A percentile compares a stretch with the other conserved stretches of the same genome.
These are phyloP conservation scores for Nemania diffusa DNA, from an alignment of 2,329 filamentous ascomycete genomes.

Conservation along the genomic window DNA sequence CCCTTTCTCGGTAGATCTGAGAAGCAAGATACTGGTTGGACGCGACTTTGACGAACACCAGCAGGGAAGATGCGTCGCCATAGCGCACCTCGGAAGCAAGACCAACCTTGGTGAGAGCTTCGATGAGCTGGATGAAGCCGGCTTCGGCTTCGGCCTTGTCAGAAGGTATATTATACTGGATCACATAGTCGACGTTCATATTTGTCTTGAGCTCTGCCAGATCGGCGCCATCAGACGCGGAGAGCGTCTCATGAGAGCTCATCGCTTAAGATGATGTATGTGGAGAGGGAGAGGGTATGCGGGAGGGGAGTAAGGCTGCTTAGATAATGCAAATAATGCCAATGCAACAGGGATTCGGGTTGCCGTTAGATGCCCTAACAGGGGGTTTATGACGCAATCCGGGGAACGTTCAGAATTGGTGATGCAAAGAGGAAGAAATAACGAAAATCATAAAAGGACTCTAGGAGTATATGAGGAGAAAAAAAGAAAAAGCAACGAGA, in stretches of 20 bases:
- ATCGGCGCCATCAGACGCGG: constrained; percentile 44
- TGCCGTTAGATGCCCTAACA: neutral
- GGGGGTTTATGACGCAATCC: neutral
- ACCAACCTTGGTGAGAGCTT: constrained; percentile 80
- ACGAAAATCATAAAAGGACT: no score
- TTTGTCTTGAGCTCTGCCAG: constrained; percentile 46
- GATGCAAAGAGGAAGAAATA: neutral
- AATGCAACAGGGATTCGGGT: neutral
- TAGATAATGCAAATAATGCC: neutral
- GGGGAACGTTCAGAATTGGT: neutral
- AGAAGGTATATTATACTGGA: constrained; percentile 78
- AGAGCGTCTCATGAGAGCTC: constrained; percentile 43
- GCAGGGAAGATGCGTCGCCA: constrained; percentile 77
- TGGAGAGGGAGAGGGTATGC: neutral
- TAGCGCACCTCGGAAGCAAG: constrained; percentile 87
- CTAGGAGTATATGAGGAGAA: neutral
- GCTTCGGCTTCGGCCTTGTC: constrained; percentile 74
- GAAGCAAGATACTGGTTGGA: constrained; percentile 78
- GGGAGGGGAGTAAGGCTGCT: neutral
- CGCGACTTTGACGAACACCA: constrained; percentile 85
- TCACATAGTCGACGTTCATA: constrained; percentile 84
- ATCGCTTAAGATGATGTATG: constrained; percentile 36
- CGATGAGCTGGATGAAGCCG: constrained; percentile 80
- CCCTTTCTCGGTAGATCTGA: constrained; percentile 85
- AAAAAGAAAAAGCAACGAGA: neutral